Base-by-base conservation (phyloP, 148 eudicot species). In the Mesembryanthemum crystallinum region DNA sequence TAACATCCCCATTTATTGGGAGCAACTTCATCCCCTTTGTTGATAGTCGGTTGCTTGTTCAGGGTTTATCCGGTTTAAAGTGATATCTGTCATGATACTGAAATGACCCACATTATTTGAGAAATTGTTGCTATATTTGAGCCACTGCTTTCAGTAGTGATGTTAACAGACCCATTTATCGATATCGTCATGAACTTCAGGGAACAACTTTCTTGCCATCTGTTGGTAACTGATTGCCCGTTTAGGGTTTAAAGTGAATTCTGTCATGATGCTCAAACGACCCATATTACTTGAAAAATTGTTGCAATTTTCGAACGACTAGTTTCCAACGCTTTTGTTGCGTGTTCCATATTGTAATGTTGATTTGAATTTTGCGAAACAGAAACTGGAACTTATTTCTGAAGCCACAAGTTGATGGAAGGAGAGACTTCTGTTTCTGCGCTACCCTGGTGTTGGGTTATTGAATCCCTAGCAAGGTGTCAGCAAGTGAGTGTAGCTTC, bases 391-490 rank as follows among this genome's bases (percentile, higher is more conserved):
- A 3, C n/a, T 28, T 17, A 30, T 13, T 25, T n/a, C 8, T 59
- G 13, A 42, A 67, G 14, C 54, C 12, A 33, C 9, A 29, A 23
- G 27, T 9, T 24, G 42, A 83, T 83, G 83, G 83, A 73, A 47
- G 64, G 20, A 23, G 78, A 75, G 80, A 71, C 43, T 25, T 76
- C 77, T 81, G 75, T 64, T 71, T 80, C 86, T 65, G 23, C 72
- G 62, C 80, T 86, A 74, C 71, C 87, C 10, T 86, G 94, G 92
- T 75, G 77, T 69, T 94, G 90, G 97, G 85, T 83, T 43, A 67
- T 93, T 62, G 97, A 94, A 83, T 76, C 90, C 74, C 79, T 94
- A 72, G 92, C 97, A 72, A 79, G 82, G 68, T 80, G 74, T 67
- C 52, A 79, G 29, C 73, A 80, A 52, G 84, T 88, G 61, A 90